Base-by-base conservation (phyloP, 805 yeast species). In the Candida rishiriensis region DNA sequence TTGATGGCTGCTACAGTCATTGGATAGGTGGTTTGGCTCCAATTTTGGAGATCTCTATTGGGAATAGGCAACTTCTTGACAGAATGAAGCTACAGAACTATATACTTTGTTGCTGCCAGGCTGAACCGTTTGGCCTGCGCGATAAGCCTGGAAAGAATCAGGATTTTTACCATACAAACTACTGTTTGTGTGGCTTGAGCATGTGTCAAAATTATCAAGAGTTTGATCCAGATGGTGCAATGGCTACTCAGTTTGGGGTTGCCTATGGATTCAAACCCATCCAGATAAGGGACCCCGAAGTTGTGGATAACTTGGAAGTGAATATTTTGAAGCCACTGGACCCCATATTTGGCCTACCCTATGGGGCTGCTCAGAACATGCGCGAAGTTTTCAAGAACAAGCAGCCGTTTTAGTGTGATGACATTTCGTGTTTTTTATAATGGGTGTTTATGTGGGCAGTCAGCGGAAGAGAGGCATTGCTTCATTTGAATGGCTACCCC, bases 1-100 rank as follows among this genome's bases (percentile, higher is more conserved):
- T 93, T 1, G 99, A 93, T 61, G 97, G 96, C 0, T 93, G 99
- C 63, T 93, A 93, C 61, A 80, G 91, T 58, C 91, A 85, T 63
- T 93, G 99, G 99, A 84, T 89, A 2, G 98, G 98, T 1, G 95
- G 88, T 0, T 61, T 83, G 33, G 70, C 75, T 49, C 79, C 87
- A 0, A 63, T 88, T 31, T 46, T 88, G 3, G 93, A 86, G 47
- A 68, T 75, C 0, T 66, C 83, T 1, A 57, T 62, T 2, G 55
- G 59, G 1, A 63, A 66, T 4, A 36, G 37, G 29, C 36, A 43
- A 12, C 50, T 74, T 46, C 57, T 83, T 47, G 71, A 81, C 46
- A 74, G 89, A 47, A 68, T 72, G 10, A 80, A 77, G 1, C 65
- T 91, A 37, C 76, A 72, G 43, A 72, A 76, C 40, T 93, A 87